Base-by-base conservation (phyloP, 768 basidiomycete genomes). In the Lactifluus rugatus region DNA sequence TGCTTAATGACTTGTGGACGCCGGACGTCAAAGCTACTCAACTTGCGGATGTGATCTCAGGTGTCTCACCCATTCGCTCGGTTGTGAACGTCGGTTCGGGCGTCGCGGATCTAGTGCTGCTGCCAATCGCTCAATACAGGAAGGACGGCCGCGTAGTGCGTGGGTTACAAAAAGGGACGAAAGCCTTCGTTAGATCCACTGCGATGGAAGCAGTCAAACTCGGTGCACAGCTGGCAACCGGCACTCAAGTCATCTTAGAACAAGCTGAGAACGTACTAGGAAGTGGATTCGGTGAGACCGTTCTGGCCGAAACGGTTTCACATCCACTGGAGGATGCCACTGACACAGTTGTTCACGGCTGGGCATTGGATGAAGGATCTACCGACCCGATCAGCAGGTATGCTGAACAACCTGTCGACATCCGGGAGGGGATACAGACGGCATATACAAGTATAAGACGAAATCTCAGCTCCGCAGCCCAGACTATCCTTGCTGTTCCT, bases 1-100 rank as follows among this genome's bases (percentile, higher is more conserved):
- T 89, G 45, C 74, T 99, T n/a, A 96, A 98, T 65, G 95, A 98
- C 66, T 75, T 98, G 25, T 99, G 96, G 96, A 97, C 96, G 0
- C 96, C 96, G 4, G 96, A 99, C 70, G 96, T 99, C 52, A 98
- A 97, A 70, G 93, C 96, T 13, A 97, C 96, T 9, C 96, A 99
- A 68, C 81, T 99, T 11, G 91, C 91, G 16, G 95, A 98, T 62
- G 90, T 99, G 50, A 89, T 99, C 53, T 94, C 94, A 23, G 96
- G 96, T 6, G 93, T 98, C 2, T 81, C 93, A 11, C 96, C 96
- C 1, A 94, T 99, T 61, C 87, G 94, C 17, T 97, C 94, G 0
- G 80, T 97, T 61, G 95, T 99, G 65, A 97, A 98, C 62, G 93
- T 98, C 52, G 96, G 96, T 13, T 92, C 93, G 17, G 96, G 96